Evolutionary conservation across 108 stramenopile genomes (phyloP), one percentile per base, ranked within the genome.

Genomic region (Skeletonema grethae): DNA sequence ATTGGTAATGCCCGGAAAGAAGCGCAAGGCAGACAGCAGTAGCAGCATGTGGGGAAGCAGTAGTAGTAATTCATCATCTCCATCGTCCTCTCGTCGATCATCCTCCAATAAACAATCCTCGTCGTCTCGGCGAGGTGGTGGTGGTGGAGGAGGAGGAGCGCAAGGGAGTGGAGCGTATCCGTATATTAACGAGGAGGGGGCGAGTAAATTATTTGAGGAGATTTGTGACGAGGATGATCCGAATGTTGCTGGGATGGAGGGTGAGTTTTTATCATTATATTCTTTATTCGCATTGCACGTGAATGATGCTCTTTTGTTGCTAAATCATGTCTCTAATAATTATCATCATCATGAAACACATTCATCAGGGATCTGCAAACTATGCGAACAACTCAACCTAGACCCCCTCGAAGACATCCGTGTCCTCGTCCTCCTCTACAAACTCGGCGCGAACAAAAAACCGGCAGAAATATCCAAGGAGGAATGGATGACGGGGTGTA

Each of bases 381-480:
- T 95, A 31, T 90, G 92, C 68, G 89, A 93, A 63, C 82, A 89
- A 53, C 73, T 97, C 22, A 90, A 83, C 18, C 66, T 96, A 4
- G 95, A 97, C 77, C 86, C 93, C 18, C 65, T 84, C 50, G 87
- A 86, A 24, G 95, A 97, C 69, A 71, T 95, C 18, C 88, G 96
- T 15, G 84, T 96, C 32, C 67, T 97, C 57, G 95, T 97, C 8
- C 67, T 97, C 61, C 73, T 95, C 53, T 90, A 86, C 85, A 96
- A 92, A 77, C 46, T 95, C 15, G 93, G 92, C 2, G 87, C 90
- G 7, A 83, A 85, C 20, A 84, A 86, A 41, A 94, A 95, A 68
- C 94, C 96, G 6, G 89, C 86, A 0, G 89, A 95, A 60, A 88
- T 97, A 53, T 75, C 76, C 59, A 75, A 83, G 69, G 72, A 88